Base-by-base conservation (phyloP, 1,139 yeast species). In the Candida neerlandica region DNA sequence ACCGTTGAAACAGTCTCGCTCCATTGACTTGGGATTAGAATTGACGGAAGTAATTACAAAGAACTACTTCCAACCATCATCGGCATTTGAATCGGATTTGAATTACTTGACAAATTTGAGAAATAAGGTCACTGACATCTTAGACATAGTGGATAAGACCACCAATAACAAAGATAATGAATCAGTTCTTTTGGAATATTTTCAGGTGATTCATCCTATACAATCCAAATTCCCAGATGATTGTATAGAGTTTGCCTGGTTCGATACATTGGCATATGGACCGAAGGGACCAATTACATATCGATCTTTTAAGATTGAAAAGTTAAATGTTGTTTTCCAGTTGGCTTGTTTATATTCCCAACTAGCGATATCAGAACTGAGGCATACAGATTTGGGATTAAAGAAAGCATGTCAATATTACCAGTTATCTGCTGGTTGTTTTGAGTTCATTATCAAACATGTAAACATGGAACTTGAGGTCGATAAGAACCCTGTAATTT, bases 391-490 rank as follows among this genome's bases (percentile, higher is more conserved):
- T 27, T 84, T 80, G 3, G 88, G 87, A 0, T 61, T 86, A 48
- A 87, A 85, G 60, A 71, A 70, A 47, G 77, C 91, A 0, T 89
- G 90, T 56, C 70, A 77, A 10, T 79, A 75, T 57, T 87, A 84
- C 60, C 96, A 85, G 61, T 65, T 68, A 41, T 81, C 96, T 0
- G 92, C 96, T 0, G 92, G 96, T 0, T 77, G 82, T 53, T 84
- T 87, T 57, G 70, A 75, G 38, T 63, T 59, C 27, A 67, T 86
- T 10, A 52, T 62, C 11, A 47, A 48, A 4, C 27, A 32, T 33
- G 47, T 56, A 48, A 53, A 49, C 32, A 32, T 14, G 41, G 48
- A 41, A 41, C 43, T 29, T 37, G 43, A 21, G 39, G 48, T 23
- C 23, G 54, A 33, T 27, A 38, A 30, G 32, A 48, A 72, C 35